A percentile compares a stretch with the other conserved stretches of the same genome.
Conservation (phyloP, 345 rosid genomes). For the Camelina sativa region DNA sequence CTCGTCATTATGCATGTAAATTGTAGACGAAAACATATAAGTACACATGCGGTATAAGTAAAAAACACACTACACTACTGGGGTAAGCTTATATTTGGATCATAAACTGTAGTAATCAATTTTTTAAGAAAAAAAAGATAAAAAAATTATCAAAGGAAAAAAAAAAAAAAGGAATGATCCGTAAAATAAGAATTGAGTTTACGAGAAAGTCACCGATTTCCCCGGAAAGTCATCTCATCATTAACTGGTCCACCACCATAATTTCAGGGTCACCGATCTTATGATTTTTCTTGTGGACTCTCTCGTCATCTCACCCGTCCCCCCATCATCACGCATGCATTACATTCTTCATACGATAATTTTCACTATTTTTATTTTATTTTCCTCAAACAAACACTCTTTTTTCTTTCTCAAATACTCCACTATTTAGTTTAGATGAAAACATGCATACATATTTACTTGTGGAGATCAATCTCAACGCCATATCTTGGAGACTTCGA, state of each 20-base stretch:
- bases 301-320: slow-evolving; percentile 33
- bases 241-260: slow-evolving; percentile 61
- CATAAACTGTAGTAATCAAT: not conserved
- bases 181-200: slow-evolving; percentile 43
- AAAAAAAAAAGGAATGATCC: slow-evolving; percentile 3
- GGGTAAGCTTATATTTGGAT: not conserved
- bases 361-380: not conserved
- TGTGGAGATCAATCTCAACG: slow-evolving; percentile 11
- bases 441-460: not conserved
- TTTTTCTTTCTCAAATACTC: slow-evolving; percentile 12
- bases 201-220: slow-evolving; percentile 54
- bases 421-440: slow-evolving; percentile 1
- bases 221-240: slow-evolving; percentile 59
- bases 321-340: slow-evolving; percentile 45
- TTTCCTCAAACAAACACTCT: slow-evolving; percentile 22
- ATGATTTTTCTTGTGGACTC: slow-evolving; percentile 41
- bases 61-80: not conserved
- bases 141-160: not conserved
- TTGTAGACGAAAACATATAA: slow-evolving; percentile 11
- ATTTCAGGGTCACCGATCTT: slow-evolving; percentile 55
- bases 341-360: not conserved
- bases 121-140: not conserved
- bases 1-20: slow-evolving; percentile 6
- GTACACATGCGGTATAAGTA: not conserved
- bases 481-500: slow-evolving; percentile 4